phyloP scores from a whole-genome alignment of 2,329 filamentous ascomycete species.

The Hypoxylon sp. region DNA sequence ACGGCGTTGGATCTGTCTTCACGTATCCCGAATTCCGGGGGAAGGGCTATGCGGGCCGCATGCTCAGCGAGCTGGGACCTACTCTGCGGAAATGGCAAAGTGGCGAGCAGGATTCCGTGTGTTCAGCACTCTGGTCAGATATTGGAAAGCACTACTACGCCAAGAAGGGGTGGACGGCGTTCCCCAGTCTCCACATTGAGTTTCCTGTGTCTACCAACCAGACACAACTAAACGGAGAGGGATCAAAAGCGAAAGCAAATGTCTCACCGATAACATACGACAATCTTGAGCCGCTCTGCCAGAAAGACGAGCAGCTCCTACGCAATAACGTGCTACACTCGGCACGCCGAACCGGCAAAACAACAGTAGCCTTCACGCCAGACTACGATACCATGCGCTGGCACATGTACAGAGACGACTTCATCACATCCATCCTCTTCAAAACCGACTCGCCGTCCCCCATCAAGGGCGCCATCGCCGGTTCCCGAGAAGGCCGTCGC shows the following conservation, averaged over 20 bases:
- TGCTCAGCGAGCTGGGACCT: conserved; percentile 76
- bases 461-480: conserved; percentile 79
- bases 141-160: conserved; percentile 89
- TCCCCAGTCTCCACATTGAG: conserved; percentile 79
- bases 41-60: conserved; percentile 81
- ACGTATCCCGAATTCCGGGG: conserved; percentile 77
- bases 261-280: conserved; percentile 67
- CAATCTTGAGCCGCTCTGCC: conserved; percentile 74
- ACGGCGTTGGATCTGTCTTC: conserved; percentile 87
- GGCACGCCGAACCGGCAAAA: conserved; percentile 58
- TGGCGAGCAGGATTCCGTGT: conserved; percentile 60
- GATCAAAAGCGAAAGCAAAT: conserved; percentile 37
- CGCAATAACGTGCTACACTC: conserved; percentile 63
- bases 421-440: conserved; percentile 76
- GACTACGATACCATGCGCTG: conserved; percentile 78
- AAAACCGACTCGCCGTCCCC: conserved; percentile 52
- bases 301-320: conserved; percentile 74
- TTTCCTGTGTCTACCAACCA: conserved; percentile 62
- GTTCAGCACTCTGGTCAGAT: conserved; percentile 88
- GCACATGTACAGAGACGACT: conserved; percentile 87
- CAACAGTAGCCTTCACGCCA: conserved; percentile 76
- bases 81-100: conserved; percentile 58
- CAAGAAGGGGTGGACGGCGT: conserved; percentile 81
- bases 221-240: conserved; percentile 43
- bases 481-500: conserved; percentile 58